Evolutionary conservation across 2,329 filamentous ascomycete species (phyloP), one percentile per base, ranked within the genome.

Genomic region (Pseudogymnoascus sp.): DNA sequence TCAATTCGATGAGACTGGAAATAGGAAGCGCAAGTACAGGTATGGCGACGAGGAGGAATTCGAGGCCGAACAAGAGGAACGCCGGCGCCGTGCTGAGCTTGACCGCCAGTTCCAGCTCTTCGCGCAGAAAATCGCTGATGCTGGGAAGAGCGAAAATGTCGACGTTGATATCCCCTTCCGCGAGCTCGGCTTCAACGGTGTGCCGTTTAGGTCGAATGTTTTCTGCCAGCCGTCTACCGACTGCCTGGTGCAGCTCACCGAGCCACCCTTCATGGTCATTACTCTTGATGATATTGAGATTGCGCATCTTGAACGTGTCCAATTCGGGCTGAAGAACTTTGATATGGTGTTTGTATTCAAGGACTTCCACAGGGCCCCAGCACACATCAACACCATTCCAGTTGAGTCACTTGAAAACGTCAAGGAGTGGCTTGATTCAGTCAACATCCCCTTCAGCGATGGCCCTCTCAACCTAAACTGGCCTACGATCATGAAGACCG

Each of bases 401-500:
- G 91, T 99, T 23, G 94, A 99, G 73, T 91, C 89, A 2, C 82
- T 99, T 3, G 94, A 99, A 69, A 88, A 91, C 61, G 93, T 99
- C 68, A 97, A 97, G 76, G 95, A 99, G 72, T 99, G 94, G 87
- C 84, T 99, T 8, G 93, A 99, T 75, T 92, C 89, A 1, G 92
- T 94, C 58, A 93, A 99, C 72, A 96, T 99, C 72, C 88, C 94
- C 16, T 97, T 88, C 79, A 90, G 86, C 11, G 95, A 99, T 76
- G 94, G 94, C 63, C 94, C 93, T 1, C 85, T 99, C 68, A 99
- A 99, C 78, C 82, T 99, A 63, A 97, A 97, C 81, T 99, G 94
- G 94, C 89, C 90, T 9, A 96, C 92, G 14, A 99, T 99, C 73
- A 99, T 99, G 92, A 99, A 99, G 82, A 99, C 94, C 0, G 92